Evolutionary conservation across 176 grass and related monocot species (phyloP).

Genomic region (Juncus inflexus): DNA sequence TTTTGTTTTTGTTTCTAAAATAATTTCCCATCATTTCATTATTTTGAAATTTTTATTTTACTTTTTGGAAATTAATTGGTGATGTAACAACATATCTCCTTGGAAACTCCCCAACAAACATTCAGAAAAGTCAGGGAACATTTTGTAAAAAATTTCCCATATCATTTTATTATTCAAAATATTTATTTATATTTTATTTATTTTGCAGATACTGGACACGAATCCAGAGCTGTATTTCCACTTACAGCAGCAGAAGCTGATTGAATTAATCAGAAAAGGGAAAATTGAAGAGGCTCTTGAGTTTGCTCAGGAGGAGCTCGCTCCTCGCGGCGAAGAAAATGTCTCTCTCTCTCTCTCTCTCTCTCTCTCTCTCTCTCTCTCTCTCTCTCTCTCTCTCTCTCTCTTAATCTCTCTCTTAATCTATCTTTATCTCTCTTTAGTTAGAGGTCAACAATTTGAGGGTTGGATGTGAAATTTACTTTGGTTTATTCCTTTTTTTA

Average conservation of each 20-base stretch:
- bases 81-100: no score
- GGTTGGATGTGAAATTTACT: no score
- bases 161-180: conserved; percentile 12
- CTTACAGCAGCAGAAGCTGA: conserved; percentile 94
- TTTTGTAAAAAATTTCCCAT: conserved; percentile 8
- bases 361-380: neutral
- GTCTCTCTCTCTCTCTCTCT: conserved; percentile 38
- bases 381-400: no score
- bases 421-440: no score
- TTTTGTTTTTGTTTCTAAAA: no score
- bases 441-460: no score
- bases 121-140: neutral
- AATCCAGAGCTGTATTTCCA: conserved; percentile 98
- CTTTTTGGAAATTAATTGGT: no score
- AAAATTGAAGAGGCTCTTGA: conserved; percentile 94
- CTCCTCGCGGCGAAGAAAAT: conserved; percentile 95
- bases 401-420: no score
- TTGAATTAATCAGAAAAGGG: conserved; percentile 86
- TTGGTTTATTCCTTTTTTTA: no score
- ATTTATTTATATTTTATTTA: conserved; percentile 17
- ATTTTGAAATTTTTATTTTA: no score
- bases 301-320: conserved; percentile 96
- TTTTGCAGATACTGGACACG: conserved; percentile 79
- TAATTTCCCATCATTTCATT: no score
- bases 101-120: no score